These are phyloP conservation scores for Didymella pinodella DNA, from an alignment of 2,329 filamentous ascomycete genomes.

Conservation along the genomic window DNA sequence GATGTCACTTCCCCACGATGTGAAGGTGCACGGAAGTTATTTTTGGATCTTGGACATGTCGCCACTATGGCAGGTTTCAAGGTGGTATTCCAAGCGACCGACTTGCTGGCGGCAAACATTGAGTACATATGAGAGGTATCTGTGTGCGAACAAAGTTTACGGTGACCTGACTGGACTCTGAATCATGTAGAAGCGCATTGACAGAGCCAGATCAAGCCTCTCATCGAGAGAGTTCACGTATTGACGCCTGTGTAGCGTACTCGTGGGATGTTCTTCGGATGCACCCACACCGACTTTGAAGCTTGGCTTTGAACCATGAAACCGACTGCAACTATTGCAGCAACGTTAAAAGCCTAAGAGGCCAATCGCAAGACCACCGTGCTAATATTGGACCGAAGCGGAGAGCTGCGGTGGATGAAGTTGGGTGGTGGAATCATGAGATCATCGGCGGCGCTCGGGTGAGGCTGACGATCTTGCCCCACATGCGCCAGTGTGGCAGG, in stretches of 20 bases:
- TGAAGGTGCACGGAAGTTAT: neutral
- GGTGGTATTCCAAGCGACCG: neutral
- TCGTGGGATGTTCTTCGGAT: neutral
- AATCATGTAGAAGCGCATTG: neutral
- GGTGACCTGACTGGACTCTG: neutral
- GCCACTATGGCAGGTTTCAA: neutral
- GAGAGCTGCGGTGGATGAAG: slow-evolving; percentile 2
- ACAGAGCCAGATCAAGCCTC: neutral
- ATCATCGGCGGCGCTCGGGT: slow-evolving; percentile 10
- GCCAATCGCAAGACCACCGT: neutral
- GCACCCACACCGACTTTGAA: neutral
- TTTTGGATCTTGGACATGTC: slow-evolving; percentile 1
- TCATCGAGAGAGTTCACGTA: neutral
- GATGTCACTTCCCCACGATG: slow-evolving; percentile 3
- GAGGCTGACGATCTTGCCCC: slow-evolving; percentile 10
- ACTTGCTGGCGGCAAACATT: neutral
- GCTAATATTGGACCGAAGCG: slow-evolving; percentile 1
- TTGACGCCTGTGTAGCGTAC: neutral
- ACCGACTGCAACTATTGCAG: neutral
- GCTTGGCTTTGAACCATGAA: neutral
- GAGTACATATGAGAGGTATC: neutral
- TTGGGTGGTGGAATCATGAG: slow-evolving; percentile 3
- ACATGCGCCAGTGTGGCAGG: neutral
- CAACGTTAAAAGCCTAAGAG: neutral
- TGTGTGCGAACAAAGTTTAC: neutral